These are phyloP conservation scores for Vigna angularis DNA, from an alignment of 306 rosid genomes.

Conservation along the genomic window DNA sequence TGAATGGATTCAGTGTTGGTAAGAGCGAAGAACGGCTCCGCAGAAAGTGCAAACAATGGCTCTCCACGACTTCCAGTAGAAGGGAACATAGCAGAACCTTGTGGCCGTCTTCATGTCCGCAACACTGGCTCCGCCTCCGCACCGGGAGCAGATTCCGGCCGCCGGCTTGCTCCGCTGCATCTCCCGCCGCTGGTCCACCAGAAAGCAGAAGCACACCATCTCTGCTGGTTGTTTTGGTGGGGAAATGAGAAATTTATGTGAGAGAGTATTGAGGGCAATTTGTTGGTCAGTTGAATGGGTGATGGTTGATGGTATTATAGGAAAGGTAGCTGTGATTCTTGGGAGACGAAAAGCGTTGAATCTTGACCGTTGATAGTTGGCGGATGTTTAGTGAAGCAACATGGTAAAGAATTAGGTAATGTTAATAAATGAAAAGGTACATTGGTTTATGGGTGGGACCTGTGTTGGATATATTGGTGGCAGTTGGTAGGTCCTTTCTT, in stretches of 20 bases:
- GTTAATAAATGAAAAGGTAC: conserved; percentile 12
- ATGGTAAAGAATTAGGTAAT: neutral
- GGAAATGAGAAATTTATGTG: neutral
- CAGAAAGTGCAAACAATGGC: conserved; percentile 82
- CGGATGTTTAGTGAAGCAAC: neutral
- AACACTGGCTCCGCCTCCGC: conserved; percentile 94
- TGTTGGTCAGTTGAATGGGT: neutral
- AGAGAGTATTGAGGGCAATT: too few species aligned
- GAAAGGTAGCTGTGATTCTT: neutral
- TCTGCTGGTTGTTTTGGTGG: neutral
- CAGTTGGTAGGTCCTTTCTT: conserved; percentile 30
- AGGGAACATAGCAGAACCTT: conserved; percentile 83
- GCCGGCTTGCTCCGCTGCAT: conserved; percentile 84
- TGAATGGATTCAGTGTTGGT: conserved; percentile 35
- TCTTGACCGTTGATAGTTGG: conserved; percentile 8
- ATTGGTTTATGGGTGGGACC: neutral
- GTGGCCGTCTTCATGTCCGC: conserved; percentile 88
- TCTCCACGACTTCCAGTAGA: conserved; percentile 81
- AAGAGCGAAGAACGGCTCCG: conserved; percentile 75
- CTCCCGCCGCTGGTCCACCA: conserved; percentile 76
- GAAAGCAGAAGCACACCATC: conserved; percentile 86
- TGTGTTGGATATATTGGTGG: conserved; percentile 3
- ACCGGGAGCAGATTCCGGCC: conserved; percentile 82
- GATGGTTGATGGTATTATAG: neutral
- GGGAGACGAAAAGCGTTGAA: neutral